phyloP scores from a whole-genome alignment of 371 early-diverging fungal species.

The Choanephora cucurbitarum region DNA sequence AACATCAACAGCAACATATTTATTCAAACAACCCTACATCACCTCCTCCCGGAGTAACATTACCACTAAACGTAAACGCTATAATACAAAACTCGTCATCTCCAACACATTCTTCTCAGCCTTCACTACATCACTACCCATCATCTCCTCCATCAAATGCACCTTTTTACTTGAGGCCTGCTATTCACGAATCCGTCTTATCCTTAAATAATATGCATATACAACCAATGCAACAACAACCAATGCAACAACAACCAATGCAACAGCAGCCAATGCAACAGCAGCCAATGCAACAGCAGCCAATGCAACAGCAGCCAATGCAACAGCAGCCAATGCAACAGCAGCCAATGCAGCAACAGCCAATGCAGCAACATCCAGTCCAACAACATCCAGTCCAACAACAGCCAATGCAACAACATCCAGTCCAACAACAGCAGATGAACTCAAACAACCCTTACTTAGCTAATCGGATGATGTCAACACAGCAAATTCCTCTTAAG shows the following conservation, averaged over 20 bases:
- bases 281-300: too few relatives aligned
- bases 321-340: too few relatives aligned
- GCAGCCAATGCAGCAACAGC: too few relatives aligned
- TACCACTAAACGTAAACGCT: constrained; percentile 3
- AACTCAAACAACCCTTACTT: constrained; percentile 7
- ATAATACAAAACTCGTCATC: not conserved
- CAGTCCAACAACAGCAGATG: too few relatives aligned
- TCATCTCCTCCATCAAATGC: constrained; percentile 6
- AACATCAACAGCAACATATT: not conserved
- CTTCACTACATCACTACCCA: constrained; percentile 1
- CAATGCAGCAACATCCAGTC: too few relatives aligned
- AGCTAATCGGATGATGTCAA: not conserved
- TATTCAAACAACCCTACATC: not conserved
- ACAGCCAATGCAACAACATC: too few relatives aligned
- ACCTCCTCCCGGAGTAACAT: not conserved
- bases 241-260: too few relatives aligned
- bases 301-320: too few relatives aligned
- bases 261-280: too few relatives aligned
- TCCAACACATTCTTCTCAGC: constrained; percentile 1
- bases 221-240: too few relatives aligned
- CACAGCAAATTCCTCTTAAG: not conserved
- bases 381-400: too few relatives aligned
- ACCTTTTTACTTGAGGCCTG: not conserved
- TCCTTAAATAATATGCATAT: not conserved
- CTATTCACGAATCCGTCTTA: not conserved